Evolutionary conservation across 1,284 basidiomycete species (phyloP).

Genomic region (Tetrapyrgos nigripes): DNA sequence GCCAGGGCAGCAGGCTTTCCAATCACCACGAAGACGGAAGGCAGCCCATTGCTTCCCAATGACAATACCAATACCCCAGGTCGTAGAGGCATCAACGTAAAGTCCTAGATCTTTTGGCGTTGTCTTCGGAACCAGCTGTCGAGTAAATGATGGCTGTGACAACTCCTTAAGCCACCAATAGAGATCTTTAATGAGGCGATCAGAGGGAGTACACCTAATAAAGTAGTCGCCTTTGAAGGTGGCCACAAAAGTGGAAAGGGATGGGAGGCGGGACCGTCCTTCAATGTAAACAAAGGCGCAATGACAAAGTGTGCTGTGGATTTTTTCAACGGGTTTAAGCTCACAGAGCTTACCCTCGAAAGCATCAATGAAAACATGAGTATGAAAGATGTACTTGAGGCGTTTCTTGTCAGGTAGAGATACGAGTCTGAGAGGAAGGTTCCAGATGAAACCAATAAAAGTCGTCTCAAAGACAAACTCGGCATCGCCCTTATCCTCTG

Average conservation of each 20-base stretch:
- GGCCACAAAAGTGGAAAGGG: slow-evolving; percentile 11
- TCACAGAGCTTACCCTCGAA: slow-evolving; percentile 30
- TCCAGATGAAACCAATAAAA: slow-evolving; percentile 35
- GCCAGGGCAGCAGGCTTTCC: slow-evolving; percentile 25
- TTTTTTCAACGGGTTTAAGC: slow-evolving; percentile 20
- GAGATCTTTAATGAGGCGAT: too few relatives aligned
- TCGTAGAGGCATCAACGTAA: slow-evolving; percentile 39
- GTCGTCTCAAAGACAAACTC: slow-evolving; percentile 14
- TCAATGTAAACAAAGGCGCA: slow-evolving; percentile 20
- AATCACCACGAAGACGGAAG: slow-evolving; percentile 27
- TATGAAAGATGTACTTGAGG: slow-evolving; percentile 25
- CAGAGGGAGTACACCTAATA: too few relatives aligned
- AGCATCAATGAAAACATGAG: slow-evolving; percentile 13
- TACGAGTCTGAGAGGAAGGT: slow-evolving; percentile 22
- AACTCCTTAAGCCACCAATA: slow-evolving; percentile 42
- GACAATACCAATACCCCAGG: slow-evolving; percentile 44
- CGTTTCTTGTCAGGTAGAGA: slow-evolving; percentile 25
- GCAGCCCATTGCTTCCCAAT: slow-evolving; percentile 30
- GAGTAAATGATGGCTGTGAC: not conserved
- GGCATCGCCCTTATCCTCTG: slow-evolving; percentile 23
- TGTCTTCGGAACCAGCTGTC: slow-evolving; percentile 22
- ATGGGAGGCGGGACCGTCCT: slow-evolving; percentile 5
- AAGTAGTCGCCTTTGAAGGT: not conserved
- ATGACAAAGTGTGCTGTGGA: slow-evolving; percentile 24
- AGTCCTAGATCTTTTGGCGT: slow-evolving; percentile 24